Conservation (phyloP, 805 yeast genomes). For the Starmerella tilneyi region DNA sequence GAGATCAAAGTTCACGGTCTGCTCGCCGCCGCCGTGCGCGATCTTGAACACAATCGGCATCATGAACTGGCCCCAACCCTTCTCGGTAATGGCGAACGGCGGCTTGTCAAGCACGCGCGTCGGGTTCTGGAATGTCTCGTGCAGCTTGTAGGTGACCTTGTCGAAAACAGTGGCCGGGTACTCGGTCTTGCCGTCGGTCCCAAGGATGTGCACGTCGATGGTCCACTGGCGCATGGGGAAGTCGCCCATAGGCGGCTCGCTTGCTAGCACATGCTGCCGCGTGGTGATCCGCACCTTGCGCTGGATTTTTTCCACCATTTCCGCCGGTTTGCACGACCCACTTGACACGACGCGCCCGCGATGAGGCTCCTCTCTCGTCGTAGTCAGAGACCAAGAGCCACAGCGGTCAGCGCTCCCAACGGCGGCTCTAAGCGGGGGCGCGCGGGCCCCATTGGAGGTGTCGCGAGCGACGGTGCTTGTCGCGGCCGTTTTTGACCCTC, state of each 20-base stretch:
- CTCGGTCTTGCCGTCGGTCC: slow-evolving; percentile 61
- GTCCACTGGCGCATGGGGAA: slow-evolving; percentile 95
- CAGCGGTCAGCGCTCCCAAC: background rate
- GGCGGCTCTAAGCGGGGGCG: background rate
- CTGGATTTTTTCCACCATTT: slow-evolving; percentile 41
- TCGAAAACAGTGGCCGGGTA: slow-evolving; percentile 82
- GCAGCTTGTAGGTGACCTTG: slow-evolving; percentile 84
- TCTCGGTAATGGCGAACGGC: slow-evolving; percentile 80
- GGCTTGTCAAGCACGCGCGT: slow-evolving; percentile 66
- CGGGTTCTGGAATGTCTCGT: slow-evolving; percentile 91
- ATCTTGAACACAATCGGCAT: slow-evolving; percentile 67
- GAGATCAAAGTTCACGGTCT: slow-evolving; percentile 77
- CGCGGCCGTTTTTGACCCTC: too few relatives aligned
- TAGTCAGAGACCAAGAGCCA: slow-evolving; percentile 3
- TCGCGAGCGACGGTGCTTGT: too few relatives aligned
- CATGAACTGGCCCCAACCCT: slow-evolving; percentile 98
- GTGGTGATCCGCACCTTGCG: slow-evolving; percentile 84
- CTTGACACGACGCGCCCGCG: slow-evolving; percentile 3
- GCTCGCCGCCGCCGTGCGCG: slow-evolving; percentile 80
- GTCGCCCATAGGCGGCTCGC: slow-evolving; percentile 74
- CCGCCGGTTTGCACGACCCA: background rate
- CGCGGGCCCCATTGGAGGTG: background rate
- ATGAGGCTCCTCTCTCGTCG: background rate
- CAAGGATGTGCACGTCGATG: slow-evolving; percentile 62
- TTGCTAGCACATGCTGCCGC: slow-evolving; percentile 69